Base-by-base conservation (phyloP, 345 rosid species). In the Hibiscus trionum region DNA sequence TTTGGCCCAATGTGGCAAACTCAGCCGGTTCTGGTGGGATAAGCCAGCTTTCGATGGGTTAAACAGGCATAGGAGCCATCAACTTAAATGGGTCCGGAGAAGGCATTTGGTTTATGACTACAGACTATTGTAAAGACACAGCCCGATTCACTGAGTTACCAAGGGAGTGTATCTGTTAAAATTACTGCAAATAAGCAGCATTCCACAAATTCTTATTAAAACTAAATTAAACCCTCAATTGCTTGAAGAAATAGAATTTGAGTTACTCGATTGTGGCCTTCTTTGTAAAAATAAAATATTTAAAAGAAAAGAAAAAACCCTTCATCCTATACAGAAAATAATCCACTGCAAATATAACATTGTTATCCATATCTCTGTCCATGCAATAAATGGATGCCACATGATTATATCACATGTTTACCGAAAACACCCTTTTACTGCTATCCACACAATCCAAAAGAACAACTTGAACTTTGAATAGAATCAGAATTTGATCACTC, bases 311-410 rank as follows among this genome's bases (percentile, higher is more conserved):
- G 17, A 53, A 53, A 53, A 53, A 29, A 2, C 31, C 31, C 61
- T 33, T 61, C 66, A 61, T 19, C 24, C 44, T 31, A 10, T 61
- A 33, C 19, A 33, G 17, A 61, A 24, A 31, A 61, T 4, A 31
- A 33, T 35, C 39, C 17, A 60, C 39, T 5, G 17, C 17, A 11
- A 16, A 10, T 35, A 44, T 65, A 5, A 66, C 52, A 24, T 27
- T 66, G 68, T 65, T 83, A 80, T 83, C 87, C 83, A 71, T 57
- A 78, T 80, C 68, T 42, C 31, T 65, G 66, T 74, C 71, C 19
- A n/a, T 46, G 72, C 83, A 79, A 27, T 80, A 78, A 82, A 82
- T 86, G 73, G 61, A 31, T 72, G 84, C 96, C 96, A 84, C 89
- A 79, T 69, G 53, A 26, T 66, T 12, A 42, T 44, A 12, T 65